Conservation (phyloP, 148 eudicot species). For the Silene conica region DNA sequence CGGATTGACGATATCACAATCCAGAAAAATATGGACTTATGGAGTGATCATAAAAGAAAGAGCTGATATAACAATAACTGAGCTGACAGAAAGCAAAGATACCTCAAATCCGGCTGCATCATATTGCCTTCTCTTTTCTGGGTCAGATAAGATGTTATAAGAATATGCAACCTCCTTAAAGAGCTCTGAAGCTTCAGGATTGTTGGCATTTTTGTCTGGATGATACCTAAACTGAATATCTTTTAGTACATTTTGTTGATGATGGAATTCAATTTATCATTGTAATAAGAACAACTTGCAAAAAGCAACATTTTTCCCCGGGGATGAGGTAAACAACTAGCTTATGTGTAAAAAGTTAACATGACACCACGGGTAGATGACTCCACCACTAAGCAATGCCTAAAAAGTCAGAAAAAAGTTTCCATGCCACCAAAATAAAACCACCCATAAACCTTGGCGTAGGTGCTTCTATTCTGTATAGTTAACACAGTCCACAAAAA, state of each 20-base stretch:
- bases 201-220: slow-evolving; percentile 92
- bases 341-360: not conserved
- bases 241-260: slow-evolving; percentile 19
- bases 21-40: too few species aligned
- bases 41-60: not conserved
- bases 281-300: not conserved
- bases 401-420: not conserved
- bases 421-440: not conserved
- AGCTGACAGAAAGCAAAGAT: slow-evolving; percentile 1
- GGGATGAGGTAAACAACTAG: not conserved
- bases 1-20: too few species aligned
- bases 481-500: not conserved
- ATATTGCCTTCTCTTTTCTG: slow-evolving; percentile 95
- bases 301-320: not conserved
- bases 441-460: not conserved
- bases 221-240: slow-evolving; percentile 61
- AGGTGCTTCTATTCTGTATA: too few species aligned
- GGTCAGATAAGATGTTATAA: slow-evolving; percentile 87
- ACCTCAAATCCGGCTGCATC: slow-evolving; percentile 96
- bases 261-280: not conserved
- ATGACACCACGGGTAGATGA: not conserved
- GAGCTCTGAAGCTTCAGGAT: slow-evolving; percentile 93
- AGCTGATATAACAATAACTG: too few species aligned
- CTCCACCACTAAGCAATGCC: not conserved
- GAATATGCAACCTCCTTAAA: slow-evolving; percentile 98